A percentile compares a stretch with the other conserved stretches of the same genome.
These are phyloP conservation scores for Stephania yunnanensis DNA, from an alignment of 164 flowering plant genomes.

Conservation along the genomic window DNA sequence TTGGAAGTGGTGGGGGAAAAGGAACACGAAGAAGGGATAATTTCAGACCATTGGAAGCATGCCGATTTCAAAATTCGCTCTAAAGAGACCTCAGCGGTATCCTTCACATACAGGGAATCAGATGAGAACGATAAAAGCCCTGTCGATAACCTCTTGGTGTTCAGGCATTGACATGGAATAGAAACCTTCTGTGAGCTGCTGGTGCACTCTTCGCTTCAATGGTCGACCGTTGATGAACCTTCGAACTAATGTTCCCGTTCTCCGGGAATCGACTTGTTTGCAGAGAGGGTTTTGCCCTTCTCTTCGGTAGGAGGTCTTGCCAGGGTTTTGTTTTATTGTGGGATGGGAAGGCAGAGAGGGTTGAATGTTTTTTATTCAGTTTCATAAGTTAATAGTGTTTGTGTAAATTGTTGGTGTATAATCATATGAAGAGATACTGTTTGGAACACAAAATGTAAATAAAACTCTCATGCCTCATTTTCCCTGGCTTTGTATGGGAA, in stretches of 20 bases:
- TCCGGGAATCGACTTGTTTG: background rate
- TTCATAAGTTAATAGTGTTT: no score
- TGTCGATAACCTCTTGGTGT: background rate
- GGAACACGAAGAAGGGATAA: constrained; percentile 15
- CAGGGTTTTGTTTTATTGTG: background rate
- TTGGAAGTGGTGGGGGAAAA: constrained; percentile 77
- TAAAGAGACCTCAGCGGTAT: background rate
- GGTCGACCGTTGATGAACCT: background rate
- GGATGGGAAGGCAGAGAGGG: background rate
- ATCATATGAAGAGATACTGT: no score
- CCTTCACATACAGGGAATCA: background rate
- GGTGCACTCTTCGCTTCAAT: background rate
- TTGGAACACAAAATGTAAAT: no score
- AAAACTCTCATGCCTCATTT: no score
- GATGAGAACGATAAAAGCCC: background rate
- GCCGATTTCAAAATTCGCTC: background rate
- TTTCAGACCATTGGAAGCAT: background rate
- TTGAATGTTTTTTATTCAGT: background rate
- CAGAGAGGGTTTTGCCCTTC: background rate
- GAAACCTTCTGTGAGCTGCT: background rate
- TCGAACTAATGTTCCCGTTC: background rate
- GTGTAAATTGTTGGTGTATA: no score
- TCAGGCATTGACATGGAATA: background rate
- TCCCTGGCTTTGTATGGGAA: no score
- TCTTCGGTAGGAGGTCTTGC: background rate